phyloP scores from a whole-genome alignment of 1,284 basidiomycete species.

The Melanopsichium pennsylvanicum region DNA sequence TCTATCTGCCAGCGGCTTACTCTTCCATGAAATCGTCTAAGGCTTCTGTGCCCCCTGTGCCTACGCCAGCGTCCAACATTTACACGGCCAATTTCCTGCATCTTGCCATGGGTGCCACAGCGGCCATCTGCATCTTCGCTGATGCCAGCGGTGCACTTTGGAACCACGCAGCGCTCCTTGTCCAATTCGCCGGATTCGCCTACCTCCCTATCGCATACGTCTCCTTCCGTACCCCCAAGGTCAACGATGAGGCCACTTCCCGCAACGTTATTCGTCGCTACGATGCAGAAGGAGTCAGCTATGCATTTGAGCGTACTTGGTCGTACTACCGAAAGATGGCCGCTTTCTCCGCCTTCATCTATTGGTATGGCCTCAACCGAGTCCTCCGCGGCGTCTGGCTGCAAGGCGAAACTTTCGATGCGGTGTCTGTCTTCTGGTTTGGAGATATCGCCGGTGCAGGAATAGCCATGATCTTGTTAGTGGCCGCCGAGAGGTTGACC shows the following conservation, averaged over 20 bases:
- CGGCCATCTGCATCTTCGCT: conserved; percentile 18
- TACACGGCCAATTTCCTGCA: conserved; percentile 39
- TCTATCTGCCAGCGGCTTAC: conserved; percentile 33
- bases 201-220: conserved; percentile 33
- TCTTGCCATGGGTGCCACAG: conserved; percentile 7
- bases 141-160: conserved; percentile 12
- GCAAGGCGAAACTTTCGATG: conserved; percentile 21
- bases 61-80: conserved; percentile 38
- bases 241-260: conserved; percentile 31
- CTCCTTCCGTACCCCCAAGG: conserved; percentile 36
- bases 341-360: conserved; percentile 34
- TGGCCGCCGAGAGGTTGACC: conserved; percentile 33
- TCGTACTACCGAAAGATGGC: conserved; percentile 50
- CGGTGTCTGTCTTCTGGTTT: conserved; percentile 37
- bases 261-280: conserved; percentile 32
- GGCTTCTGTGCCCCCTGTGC: conserved; percentile 33
- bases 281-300: conserved; percentile 48
- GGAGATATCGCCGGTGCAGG: conserved; percentile 31
- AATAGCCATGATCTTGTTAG: conserved; percentile 15
- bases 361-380: conserved; percentile 52
- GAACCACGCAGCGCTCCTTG: conserved; percentile 22
- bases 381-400: conserved; percentile 24
- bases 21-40: conserved; percentile 28
- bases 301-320: conserved; percentile 51
- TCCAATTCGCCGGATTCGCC: conserved; percentile 31